Percentiles rank a stretch among this genome's conserved stretches.
Conservation (phyloP, 176 grass and related monocot genomes). For the Zoysia japonica region DNA sequence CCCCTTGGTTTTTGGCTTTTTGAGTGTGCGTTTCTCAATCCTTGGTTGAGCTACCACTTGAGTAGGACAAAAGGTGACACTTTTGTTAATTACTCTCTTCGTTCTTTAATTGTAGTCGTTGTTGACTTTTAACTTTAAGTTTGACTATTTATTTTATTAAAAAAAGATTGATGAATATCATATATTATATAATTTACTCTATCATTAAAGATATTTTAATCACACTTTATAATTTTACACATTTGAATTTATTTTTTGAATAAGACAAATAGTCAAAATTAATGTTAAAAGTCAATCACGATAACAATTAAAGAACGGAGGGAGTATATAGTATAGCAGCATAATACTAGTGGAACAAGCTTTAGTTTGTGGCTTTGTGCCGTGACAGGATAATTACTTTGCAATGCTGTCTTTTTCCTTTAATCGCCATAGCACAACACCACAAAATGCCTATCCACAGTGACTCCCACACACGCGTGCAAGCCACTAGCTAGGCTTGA, state of each 20-base stretch:
- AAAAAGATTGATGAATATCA: too few relatives aligned
- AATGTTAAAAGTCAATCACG: too few relatives aligned
- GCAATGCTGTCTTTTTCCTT: not conserved
- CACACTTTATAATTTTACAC: too few relatives aligned
- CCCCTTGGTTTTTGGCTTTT: not conserved
- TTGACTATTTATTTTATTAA: too few relatives aligned
- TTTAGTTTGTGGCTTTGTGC: not conserved
- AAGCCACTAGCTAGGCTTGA: not conserved
- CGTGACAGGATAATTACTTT: not conserved
- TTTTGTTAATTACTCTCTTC: not conserved
- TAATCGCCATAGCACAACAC: too few relatives aligned
- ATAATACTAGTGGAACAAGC: not conserved
- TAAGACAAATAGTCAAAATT: too few relatives aligned
- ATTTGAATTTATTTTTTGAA: too few relatives aligned
- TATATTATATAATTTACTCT: too few relatives aligned
- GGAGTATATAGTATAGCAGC: not conserved
- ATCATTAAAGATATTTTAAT: too few relatives aligned
- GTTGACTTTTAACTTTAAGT: too few relatives aligned
- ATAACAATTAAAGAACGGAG: too few relatives aligned
- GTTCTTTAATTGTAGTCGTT: too few relatives aligned
- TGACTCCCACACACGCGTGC: not conserved
- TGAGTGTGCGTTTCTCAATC: not conserved
- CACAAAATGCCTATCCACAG: not conserved
- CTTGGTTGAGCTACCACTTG: constrained; percentile 35
- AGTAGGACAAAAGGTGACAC: not conserved